Conservation (phyloP, 1,284 basidiomycete species). For the Microbotryum silenes-acaulis region DNA sequence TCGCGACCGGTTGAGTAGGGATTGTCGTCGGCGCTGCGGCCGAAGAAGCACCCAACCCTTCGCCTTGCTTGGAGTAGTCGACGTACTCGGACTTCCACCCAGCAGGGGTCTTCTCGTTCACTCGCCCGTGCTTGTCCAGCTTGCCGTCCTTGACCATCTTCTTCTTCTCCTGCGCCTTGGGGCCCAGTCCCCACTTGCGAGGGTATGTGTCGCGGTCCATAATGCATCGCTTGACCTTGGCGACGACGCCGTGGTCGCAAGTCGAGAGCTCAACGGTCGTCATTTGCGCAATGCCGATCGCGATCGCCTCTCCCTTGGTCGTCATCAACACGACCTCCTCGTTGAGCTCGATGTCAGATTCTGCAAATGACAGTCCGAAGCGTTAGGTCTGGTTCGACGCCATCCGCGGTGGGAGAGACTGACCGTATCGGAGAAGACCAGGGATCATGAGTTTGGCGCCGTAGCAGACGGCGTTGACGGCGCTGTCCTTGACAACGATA, state of each 20-base stretch:
- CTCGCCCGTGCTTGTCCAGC: constrained; percentile 91
- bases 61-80: constrained; percentile 60
- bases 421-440: constrained; percentile 79
- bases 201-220: constrained; percentile 96
- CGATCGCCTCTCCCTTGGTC: constrained; percentile 98
- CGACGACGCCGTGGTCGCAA: constrained; percentile 97
- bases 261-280: constrained; percentile 96
- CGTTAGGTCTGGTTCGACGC: neutral
- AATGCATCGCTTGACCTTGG: constrained; percentile 98
- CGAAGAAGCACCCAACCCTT: constrained; percentile 27
- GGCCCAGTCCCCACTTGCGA: constrained; percentile 94
- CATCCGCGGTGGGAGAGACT: neutral
- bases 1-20: constrained; percentile 34
- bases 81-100: constrained; percentile 90
- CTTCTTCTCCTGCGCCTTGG: constrained; percentile 95
- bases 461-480: constrained; percentile 98
- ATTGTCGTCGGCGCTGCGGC: constrained; percentile 28
- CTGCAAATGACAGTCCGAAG: constrained; percentile 37
- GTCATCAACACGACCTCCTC: constrained; percentile 99
- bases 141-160: constrained; percentile 89
- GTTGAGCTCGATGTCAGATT: constrained; percentile 87
- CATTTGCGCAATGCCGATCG: constrained; percentile 82
- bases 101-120: constrained; percentile 79
- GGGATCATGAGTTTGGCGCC: constrained; percentile 99
- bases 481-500: constrained; percentile 98